Conservation (phyloP, 805 yeast genomes). For the Candida ovalis region DNA sequence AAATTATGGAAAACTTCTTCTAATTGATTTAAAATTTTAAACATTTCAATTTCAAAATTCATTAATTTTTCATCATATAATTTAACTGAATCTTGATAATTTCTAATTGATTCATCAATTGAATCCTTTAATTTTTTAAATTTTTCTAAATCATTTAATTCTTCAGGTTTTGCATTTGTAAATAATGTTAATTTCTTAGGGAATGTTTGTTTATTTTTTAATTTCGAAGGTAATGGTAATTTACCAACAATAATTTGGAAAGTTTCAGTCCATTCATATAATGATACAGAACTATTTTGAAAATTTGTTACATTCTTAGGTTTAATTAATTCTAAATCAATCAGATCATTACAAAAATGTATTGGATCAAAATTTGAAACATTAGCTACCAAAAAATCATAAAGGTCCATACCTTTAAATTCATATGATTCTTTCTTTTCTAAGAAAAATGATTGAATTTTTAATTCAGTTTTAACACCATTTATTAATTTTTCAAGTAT, state of each 20-base stretch:
- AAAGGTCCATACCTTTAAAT: conserved; percentile 13
- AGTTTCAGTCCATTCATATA: conserved; percentile 16
- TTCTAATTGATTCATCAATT: conserved; percentile 2
- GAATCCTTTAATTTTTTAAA: conserved; percentile 8
- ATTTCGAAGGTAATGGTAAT: conserved; percentile 3
- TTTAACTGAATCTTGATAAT: conserved; percentile 6
- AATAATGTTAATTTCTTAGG: conserved; percentile 6
- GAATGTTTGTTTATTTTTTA: conserved; percentile 1
- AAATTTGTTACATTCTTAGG: conserved; percentile 15
- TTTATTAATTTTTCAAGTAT: conserved; percentile 4
- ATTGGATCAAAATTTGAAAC: conserved; percentile 4
- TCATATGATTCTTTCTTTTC: conserved; percentile 7
- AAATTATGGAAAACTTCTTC: conserved; percentile 7
- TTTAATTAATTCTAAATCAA: conserved; percentile 9
- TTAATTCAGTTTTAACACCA: conserved; percentile 4
- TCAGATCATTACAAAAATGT: conserved; percentile 11
- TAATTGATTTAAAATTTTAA: conserved; percentile 11
- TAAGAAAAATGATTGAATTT: conserved; percentile 3
- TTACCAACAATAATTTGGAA: conserved; percentile 9
- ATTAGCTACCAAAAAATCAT: conserved; percentile 4
- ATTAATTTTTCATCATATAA: conserved; percentile 8
- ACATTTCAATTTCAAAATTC: conserved; percentile 10
- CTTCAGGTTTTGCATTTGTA: background rate
- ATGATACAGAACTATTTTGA: conserved; percentile 13
- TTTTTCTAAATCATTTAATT: conserved; percentile 3